Evolutionary conservation across 345 rosid genomes (phyloP), one percentile per base, ranked within the genome.

Genomic region (Corchorus olitorius): DNA sequence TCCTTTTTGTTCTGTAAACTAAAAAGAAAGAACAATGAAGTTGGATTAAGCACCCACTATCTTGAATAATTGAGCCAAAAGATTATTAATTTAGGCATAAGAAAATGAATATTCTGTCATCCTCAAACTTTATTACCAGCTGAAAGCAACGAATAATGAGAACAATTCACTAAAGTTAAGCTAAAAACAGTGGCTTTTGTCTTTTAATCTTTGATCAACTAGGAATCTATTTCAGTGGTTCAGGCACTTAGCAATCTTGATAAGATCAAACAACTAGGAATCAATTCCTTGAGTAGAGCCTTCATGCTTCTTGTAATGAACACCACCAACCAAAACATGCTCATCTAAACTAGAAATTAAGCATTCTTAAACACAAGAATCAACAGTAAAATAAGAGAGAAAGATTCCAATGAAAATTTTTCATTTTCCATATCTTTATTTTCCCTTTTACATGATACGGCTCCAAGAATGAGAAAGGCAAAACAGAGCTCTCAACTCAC

Each of bases 381-480:
- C 27, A 27, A 27, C 27, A 27, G 27, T 12, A 1, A 49, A 49
- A 49, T 11, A 49, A 46, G 12, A 46, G 12, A 46, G 12, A 46
- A 22, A 20, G 14, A 70, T 50, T 70, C n/a, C 37, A 61, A 77
- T 53, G 75, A 73, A 78, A 81, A 34, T 16, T 73, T 16, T 73
- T 62, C 67, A 81, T 73, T 82, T 27, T 27, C 74, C 78, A 78
- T 60, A 66, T 75, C 83, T 84, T 77, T 75, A 74, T 81, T 72
- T 76, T n/a, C 58, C 17, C 75, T 72, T 81, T 19, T 76, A 82
- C 88, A 86, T 65, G 77, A 75, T 77, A 79, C 14, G 76, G 75
- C 48, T 48, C 73, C 66, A 65, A 76, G 39, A 49, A 45, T n/a
- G 19, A 68, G 49, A 37, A 46, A 61, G 53, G 22, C 58, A 76